A percentile compares a stretch with the other conserved stretches of the same genome.
These are phyloP conservation scores for Fusarium napiforme DNA, from an alignment of 2,329 filamentous ascomycete species.

Conservation along the genomic window DNA sequence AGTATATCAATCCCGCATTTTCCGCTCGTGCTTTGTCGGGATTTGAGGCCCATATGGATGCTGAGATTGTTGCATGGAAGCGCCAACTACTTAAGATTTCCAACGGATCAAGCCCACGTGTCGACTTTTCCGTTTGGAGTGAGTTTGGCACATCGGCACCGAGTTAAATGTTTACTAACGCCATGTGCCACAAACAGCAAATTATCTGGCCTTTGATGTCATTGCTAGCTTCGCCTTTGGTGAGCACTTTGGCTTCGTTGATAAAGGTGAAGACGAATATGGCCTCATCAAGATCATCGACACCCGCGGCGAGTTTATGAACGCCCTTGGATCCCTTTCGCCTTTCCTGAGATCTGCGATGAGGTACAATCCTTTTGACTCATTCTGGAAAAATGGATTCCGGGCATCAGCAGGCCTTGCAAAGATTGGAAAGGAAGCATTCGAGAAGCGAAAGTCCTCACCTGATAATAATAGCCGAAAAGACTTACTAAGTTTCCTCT, in stretches of 20 bases:
- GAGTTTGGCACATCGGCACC: rapidly evolving
- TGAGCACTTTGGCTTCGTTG: not conserved
- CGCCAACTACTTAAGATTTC: not conserved
- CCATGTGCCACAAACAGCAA: not conserved
- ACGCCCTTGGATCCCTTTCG: not conserved
- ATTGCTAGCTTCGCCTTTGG: not conserved
- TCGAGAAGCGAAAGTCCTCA: not conserved
- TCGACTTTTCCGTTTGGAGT: not conserved
- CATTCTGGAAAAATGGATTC: not conserved
- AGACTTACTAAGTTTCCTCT: not conserved
- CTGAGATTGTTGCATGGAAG: not conserved
- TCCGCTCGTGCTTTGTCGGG: not conserved
- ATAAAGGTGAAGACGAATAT: not conserved
- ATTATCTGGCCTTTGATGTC: not conserved
- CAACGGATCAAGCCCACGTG: not conserved
- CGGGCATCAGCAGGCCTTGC: not conserved
- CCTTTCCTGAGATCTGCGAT: not conserved
- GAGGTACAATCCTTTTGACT: not conserved
- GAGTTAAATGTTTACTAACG: rapidly evolving
- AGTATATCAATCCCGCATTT: not conserved
- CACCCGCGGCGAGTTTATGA: not conserved
- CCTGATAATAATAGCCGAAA: not conserved
- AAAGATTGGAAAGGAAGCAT: not conserved
- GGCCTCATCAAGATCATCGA: not conserved
- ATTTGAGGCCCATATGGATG: not conserved